Base-by-base conservation (phyloP, 1,284 basidiomycete species). In the Ceratobasidium theobromae region DNA sequence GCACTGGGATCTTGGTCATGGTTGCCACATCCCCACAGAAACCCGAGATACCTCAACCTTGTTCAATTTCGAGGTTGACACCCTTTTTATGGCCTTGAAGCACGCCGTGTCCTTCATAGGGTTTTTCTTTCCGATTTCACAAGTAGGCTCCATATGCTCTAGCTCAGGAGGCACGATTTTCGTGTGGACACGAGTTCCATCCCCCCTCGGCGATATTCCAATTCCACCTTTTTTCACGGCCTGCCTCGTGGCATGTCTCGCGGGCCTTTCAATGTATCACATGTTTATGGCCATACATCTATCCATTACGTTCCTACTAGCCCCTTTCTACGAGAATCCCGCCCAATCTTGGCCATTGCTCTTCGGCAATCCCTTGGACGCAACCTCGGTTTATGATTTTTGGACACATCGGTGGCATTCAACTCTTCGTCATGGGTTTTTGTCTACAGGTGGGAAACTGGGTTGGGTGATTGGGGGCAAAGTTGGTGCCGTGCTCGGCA, bases 401-500 rank as follows among this genome's bases (percentile, higher is more conserved):
- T 62, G 58, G 58, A 51, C 58, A 0, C 41, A 51, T 23, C 58
- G 51, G 16, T 62, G 58, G 58, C 58, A 62, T 41, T 62, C 58
- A 12, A 48, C 51, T 35, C 48, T 62, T 33, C 58, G 48, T 16
- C 33, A 33, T 18, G 58, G 58, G 5, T 62, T 62, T 35, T 62
- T 45, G 18, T 46, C 46, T 11, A 62, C 58, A 9, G 58, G 58
- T 6, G 58, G 58, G 23, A 27, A 62, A 18, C 33, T 52, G 3
- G 58, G 58, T 35, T 51, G 46, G 46, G 45, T 51, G 25, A 49
- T 62, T 12, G 58, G 46, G 12, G 48, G 28, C 25, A 16, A 48
- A 5, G 51, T 52, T 6, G 58, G 58, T 12, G 58, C 73, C 2
- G 76, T 85, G 11, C 53, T 87, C 12, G 85, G 84, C 12, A 80